Percentiles rank a stretch among this genome's conserved stretches.
phyloP scores from a whole-genome alignment of 2,329 filamentous ascomycete species.

The Aureobasidium sp. region DNA sequence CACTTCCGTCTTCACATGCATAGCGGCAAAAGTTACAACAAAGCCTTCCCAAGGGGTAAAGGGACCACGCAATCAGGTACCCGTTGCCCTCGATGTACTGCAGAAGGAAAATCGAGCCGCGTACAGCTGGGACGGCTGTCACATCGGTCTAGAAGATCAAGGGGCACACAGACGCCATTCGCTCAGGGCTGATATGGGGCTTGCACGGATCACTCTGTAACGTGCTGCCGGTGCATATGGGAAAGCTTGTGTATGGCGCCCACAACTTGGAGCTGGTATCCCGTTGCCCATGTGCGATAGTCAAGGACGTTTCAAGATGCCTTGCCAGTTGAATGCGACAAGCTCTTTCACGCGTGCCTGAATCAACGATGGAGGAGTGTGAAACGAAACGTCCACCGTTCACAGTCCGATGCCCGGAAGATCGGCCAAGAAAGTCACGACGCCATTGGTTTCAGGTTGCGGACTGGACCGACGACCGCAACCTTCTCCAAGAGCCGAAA shows the following conservation, averaged over 20 bases:
- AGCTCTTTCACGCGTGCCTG: background rate
- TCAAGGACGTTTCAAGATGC: background rate
- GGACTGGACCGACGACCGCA: background rate
- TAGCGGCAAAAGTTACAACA: conserved; percentile 3
- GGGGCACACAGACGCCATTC: conserved; percentile 5
- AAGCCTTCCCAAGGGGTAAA: background rate
- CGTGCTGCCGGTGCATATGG: background rate
- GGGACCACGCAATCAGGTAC: conserved; percentile 9
- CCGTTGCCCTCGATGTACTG: background rate
- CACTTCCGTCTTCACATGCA: conserved; percentile 9
- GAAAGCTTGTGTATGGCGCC: conserved; percentile 4
- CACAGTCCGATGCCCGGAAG: background rate
- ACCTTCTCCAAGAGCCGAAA: conserved; percentile 6
- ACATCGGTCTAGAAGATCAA: conserved; percentile 8
- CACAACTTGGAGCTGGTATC: background rate
- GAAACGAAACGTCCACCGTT: background rate
- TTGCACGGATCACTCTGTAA: conserved; percentile 6
- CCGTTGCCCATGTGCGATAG: background rate
- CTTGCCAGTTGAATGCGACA: background rate
- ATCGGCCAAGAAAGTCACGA: background rate
- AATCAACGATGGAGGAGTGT: background rate
- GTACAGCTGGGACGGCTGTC: conserved; percentile 7
- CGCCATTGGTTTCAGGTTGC: conserved; percentile 1
- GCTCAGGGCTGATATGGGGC: background rate
- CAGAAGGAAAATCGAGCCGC: background rate